A percentile compares a stretch with the other conserved stretches of the same genome.
phyloP scores from a whole-genome alignment of 2,329 filamentous ascomycete species.

The Escovopsis sp. region DNA sequence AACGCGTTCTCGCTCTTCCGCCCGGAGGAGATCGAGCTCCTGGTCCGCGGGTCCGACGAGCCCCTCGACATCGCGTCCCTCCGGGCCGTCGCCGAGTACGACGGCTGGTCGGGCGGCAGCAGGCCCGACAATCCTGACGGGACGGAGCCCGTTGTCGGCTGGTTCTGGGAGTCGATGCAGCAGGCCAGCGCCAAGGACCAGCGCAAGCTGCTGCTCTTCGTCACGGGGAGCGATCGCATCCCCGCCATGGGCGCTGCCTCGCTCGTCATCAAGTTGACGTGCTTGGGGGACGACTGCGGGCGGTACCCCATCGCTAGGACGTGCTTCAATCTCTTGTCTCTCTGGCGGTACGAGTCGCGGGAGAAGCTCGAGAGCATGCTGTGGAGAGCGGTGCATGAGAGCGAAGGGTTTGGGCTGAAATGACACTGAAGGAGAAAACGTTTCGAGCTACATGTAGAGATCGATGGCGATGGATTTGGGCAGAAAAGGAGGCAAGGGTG shows the following conservation, averaged over 20 bases:
- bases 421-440: too few relatives aligned
- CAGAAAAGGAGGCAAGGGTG: too few relatives aligned
- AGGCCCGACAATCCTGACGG: slow-evolving; percentile 42
- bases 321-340: slow-evolving; percentile 73
- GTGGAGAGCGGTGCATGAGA: slow-evolving; percentile 78
- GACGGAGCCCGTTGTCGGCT: slow-evolving; percentile 52
- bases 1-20: slow-evolving; percentile 79
- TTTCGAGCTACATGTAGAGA: too few relatives aligned
- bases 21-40: slow-evolving; percentile 79
- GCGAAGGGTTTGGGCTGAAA: slow-evolving; percentile 84
- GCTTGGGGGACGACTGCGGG: slow-evolving; percentile 56
- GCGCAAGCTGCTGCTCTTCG: slow-evolving; percentile 66
- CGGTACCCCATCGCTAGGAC: slow-evolving; percentile 77
- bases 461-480: too few relatives aligned
- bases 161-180: slow-evolving; percentile 82
- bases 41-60: slow-evolving; percentile 75
- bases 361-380: slow-evolving; percentile 55
- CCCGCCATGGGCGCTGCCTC: slow-evolving; percentile 76
- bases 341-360: slow-evolving; percentile 56
- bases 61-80: slow-evolving; percentile 63
- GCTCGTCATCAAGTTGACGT: slow-evolving; percentile 59
- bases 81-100: slow-evolving; percentile 62
- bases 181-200: slow-evolving; percentile 51
- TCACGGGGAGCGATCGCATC: slow-evolving; percentile 81
- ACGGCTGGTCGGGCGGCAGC: slow-evolving; percentile 50